Conservation (phyloP, 2,329 filamentous ascomycete genomes). For the Paraconiothyrium brasiliense region DNA sequence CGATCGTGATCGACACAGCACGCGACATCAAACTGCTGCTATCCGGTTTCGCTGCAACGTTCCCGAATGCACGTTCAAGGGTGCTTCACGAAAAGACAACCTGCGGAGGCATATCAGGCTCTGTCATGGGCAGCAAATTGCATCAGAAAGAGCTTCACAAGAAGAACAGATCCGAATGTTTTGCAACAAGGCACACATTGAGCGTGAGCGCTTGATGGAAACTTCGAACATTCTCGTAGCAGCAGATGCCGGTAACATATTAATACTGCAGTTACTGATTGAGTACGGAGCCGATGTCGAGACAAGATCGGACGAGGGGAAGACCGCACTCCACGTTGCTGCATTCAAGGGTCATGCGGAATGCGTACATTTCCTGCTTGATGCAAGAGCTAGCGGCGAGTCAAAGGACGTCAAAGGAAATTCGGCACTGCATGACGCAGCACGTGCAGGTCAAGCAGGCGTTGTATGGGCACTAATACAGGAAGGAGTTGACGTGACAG, state of each 20-base stretch:
- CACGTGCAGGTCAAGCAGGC: conserved; percentile 6
- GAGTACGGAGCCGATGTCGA: conserved; percentile 10
- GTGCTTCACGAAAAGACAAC: conserved; percentile 24
- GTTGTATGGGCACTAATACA: conserved; percentile 11
- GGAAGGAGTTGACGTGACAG: neutral
- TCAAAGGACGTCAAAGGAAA: conserved; percentile 17
- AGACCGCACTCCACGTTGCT: conserved; percentile 21
- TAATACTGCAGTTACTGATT: conserved; percentile 14
- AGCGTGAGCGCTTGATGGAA: conserved; percentile 21
- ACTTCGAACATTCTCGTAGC: conserved; percentile 21
- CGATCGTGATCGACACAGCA: conserved; percentile 25
- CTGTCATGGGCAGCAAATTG: conserved; percentile 9
- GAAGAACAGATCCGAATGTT: conserved; percentile 16
- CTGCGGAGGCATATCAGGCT: conserved; percentile 22
- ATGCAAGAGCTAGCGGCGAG: conserved; percentile 9
- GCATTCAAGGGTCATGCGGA: conserved; percentile 17
- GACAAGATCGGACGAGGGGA: conserved; percentile 14
- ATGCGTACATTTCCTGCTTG: conserved; percentile 18
- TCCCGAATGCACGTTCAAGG: conserved; percentile 19
- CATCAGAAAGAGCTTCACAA: neutral
- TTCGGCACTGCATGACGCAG: conserved; percentile 17
- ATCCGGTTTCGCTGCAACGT: conserved; percentile 20
- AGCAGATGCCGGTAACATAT: conserved; percentile 16
- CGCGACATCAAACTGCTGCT: conserved; percentile 14
- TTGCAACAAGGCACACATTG: conserved; percentile 16